A percentile compares a stretch with the other conserved stretches of the same genome.
Conservation (phyloP, 805 yeast genomes). For the Candida nonsorbophila region DNA sequence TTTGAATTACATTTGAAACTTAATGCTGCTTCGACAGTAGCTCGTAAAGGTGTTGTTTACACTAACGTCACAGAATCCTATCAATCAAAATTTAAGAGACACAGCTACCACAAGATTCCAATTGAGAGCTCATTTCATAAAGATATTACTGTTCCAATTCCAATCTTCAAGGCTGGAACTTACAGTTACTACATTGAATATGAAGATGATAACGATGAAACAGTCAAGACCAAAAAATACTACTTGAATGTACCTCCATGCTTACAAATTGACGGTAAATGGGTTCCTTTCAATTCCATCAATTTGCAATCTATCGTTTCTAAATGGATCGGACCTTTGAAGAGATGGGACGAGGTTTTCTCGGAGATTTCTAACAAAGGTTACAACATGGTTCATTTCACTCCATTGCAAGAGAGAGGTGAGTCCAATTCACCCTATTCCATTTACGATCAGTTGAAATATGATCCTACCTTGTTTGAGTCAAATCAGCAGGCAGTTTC, state of each 20-base stretch:
- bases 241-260: slow-evolving; percentile 81
- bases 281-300: slow-evolving; percentile 69
- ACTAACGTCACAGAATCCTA: slow-evolving; percentile 60
- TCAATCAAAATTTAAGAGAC: slow-evolving; percentile 47
- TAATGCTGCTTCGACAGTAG: slow-evolving; percentile 69
- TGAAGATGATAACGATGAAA: slow-evolving; percentile 20
- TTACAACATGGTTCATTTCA: slow-evolving; percentile 93
- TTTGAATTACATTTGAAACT: slow-evolving; percentile 55
- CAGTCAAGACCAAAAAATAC: slow-evolving; percentile 48
- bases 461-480: slow-evolving; percentile 63
- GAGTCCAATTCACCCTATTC: slow-evolving; percentile 91
- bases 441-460: slow-evolving; percentile 75
- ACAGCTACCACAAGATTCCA: slow-evolving; percentile 45
- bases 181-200: slow-evolving; percentile 70
- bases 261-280: slow-evolving; percentile 49
- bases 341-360: slow-evolving; percentile 66
- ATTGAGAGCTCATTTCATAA: slow-evolving; percentile 56
- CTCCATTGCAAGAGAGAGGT: slow-evolving; percentile 89
- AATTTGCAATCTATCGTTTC: slow-evolving; percentile 83
- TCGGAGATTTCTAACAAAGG: slow-evolving; percentile 62
- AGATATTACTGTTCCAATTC: slow-evolving; percentile 57
- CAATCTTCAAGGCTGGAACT: slow-evolving; percentile 70
- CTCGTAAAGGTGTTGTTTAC: slow-evolving; percentile 67
- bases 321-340: slow-evolving; percentile 78
- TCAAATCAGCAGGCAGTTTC: slow-evolving; percentile 46